Evolutionary conservation across 495 filamentous ascomycete genomes (phyloP).

Genomic region (Penicillium silybi): DNA sequence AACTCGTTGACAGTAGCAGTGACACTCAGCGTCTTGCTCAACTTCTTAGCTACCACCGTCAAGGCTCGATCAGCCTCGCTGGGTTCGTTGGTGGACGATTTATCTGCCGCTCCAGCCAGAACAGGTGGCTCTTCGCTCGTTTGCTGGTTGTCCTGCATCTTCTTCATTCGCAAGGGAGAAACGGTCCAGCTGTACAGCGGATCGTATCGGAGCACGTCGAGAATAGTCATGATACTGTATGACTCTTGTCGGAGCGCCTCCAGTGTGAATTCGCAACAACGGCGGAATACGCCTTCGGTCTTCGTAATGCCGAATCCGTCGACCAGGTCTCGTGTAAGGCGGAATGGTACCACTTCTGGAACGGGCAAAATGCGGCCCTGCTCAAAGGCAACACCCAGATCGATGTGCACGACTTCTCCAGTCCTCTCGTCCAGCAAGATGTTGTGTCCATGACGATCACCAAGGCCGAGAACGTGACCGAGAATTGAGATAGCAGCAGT

Average conservation of each 20-base stretch:
- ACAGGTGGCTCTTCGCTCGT: slow-evolving; percentile 39
- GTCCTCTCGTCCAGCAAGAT: slow-evolving; percentile 87
- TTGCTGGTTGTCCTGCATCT: slow-evolving; percentile 64
- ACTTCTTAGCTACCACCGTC: slow-evolving; percentile 89
- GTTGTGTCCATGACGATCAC: slow-evolving; percentile 94
- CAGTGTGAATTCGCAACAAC: slow-evolving; percentile 96
- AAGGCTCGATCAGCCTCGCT: slow-evolving; percentile 90
- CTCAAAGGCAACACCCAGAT: slow-evolving; percentile 94
- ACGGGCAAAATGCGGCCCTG: slow-evolving; percentile 89
- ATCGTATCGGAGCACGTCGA: slow-evolving; percentile 94
- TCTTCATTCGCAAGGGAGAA: slow-evolving; percentile 78
- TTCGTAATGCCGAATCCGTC: slow-evolving; percentile 96
- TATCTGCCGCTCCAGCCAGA: slow-evolving; percentile 32
- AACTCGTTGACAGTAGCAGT: slow-evolving; percentile 93
- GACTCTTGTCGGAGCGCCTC: slow-evolving; percentile 89
- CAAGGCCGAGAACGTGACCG: slow-evolving; percentile 89
- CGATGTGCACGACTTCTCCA: slow-evolving; percentile 94
- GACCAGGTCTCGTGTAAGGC: slow-evolving; percentile 90
- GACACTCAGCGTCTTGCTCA: slow-evolving; percentile 89
- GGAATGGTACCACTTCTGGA: slow-evolving; percentile 92
- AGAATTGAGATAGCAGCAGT: slow-evolving; percentile 95
- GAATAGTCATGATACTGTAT: slow-evolving; percentile 93
- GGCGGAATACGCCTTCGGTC: slow-evolving; percentile 91
- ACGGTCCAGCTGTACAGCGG: slow-evolving; percentile 94
- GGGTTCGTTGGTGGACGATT: slow-evolving; percentile 63